Evolutionary conservation across 1,284 basidiomycete genomes (phyloP), one percentile per base, ranked within the genome.

Genomic region (Vanrija humicola): DNA sequence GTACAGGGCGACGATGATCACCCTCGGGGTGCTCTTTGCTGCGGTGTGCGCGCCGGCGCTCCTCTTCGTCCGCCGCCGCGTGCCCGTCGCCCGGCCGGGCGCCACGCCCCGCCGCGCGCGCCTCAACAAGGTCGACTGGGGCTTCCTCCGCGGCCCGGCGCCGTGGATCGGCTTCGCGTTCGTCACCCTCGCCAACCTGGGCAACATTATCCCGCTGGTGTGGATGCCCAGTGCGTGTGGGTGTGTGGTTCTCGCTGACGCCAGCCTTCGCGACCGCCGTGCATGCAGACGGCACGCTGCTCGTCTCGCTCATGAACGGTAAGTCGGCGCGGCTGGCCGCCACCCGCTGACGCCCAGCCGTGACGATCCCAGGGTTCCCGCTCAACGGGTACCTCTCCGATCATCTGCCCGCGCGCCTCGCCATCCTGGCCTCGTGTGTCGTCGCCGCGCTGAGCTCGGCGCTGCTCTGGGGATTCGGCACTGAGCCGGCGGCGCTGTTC

Each of bases 391-490:
- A 63, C 38, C 54, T 78, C 4, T 69, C 70, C 9, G 77, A 78
- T 59, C 54, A 63, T 5, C 57, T 62, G 25, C 67, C 70, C 0
- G 53, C 74, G 8, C 61, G 62, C 10, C 68, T 68, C 0, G 64
- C 68, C 3, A 64, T 72, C 3, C 28, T 71, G 2, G 50, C 72
- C 0, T 72, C 67, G 7, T 72, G 69, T 50, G 65, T 77, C 34
- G 59, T 74, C 25, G 64, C 68, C 3, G 65, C 73, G 0, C 28
- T 72, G 1, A 52, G 71, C 1, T 74, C 72, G 47, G 64, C 74
- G 18, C 54, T 73, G 25, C 59, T 78, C 25, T 78, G 77, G 75
- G 76, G 76, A 0, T 69, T 77, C 48, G 70, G 70, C 2, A 72
- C 69, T 6, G 60, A 60, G 14, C 48, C 61, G 14, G 64, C 48